Conservation (phyloP, 345 rosid genomes). For the Nasturtium officinale region DNA sequence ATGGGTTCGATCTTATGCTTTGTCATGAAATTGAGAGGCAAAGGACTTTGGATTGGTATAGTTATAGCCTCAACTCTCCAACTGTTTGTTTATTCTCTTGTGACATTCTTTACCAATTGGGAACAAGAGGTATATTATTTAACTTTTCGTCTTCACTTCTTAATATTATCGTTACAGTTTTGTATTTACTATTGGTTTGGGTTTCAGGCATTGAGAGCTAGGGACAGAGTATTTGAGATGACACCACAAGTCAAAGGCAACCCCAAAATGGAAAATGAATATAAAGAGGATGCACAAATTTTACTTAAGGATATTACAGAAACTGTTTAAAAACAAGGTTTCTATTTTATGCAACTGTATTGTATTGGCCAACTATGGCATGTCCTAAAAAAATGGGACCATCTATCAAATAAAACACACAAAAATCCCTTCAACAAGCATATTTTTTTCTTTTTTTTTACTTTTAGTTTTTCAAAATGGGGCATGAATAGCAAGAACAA, state of each 20-base stretch:
- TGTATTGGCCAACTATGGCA: no score
- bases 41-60: slow-evolving; percentile 66
- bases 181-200: background rate
- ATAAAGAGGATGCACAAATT: slow-evolving; percentile 22
- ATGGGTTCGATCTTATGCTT: slow-evolving; percentile 50
- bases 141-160: background rate
- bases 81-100: slow-evolving; percentile 42
- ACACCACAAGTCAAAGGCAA: slow-evolving; percentile 13
- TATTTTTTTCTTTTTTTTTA: no score
- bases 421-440: no score
- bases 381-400: no score
- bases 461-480: no score
- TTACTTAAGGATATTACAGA: background rate
- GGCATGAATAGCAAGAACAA: no score
- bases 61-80: slow-evolving; percentile 47
- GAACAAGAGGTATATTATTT: slow-evolving; percentile 49
- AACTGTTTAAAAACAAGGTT: background rate
- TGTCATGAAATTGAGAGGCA: slow-evolving; percentile 42
- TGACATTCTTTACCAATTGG: slow-evolving; percentile 58
- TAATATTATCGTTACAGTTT: background rate
- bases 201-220: slow-evolving; percentile 46
- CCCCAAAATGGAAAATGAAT: slow-evolving; percentile 2
- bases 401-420: no score
- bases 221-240: slow-evolving; percentile 43
- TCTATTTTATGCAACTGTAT: background rate